phyloP scores from a whole-genome alignment of 1,284 basidiomycete genomes.

The Cutaneotrichosporon sp. region DNA sequence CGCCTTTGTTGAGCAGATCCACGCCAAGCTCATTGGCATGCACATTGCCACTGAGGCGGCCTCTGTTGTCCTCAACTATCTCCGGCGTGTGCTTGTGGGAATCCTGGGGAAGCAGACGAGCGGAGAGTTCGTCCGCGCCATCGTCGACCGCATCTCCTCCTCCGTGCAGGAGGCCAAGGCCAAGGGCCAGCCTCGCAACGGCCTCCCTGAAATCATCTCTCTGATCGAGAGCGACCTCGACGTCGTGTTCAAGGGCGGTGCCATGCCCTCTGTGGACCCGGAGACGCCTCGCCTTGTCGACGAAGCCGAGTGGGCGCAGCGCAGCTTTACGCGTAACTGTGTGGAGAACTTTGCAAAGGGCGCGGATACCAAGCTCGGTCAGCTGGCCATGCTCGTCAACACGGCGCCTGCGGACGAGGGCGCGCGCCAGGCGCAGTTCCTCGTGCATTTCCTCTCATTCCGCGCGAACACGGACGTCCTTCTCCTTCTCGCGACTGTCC shows the following conservation, averaged over 20 bases:
- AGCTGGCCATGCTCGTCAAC: constrained; percentile 14
- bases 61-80: constrained; percentile 63
- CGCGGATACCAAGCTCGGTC: background rate
- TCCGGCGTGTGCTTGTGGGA: constrained; percentile 62
- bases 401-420: constrained; percentile 16
- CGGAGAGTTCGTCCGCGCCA: constrained; percentile 39
- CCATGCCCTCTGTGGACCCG: constrained; percentile 7
- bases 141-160: constrained; percentile 30
- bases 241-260: constrained; percentile 20
- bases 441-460: constrained; percentile 26
- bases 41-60: constrained; percentile 64
- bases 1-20: constrained; percentile 72
- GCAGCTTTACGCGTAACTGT: constrained; percentile 19
- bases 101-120: constrained; percentile 61
- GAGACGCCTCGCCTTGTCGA: constrained; percentile 23
- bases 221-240: constrained; percentile 64
- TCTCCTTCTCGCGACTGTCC: background rate
- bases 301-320: constrained; percentile 21
- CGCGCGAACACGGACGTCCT: constrained; percentile 2
- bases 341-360: constrained; percentile 9
- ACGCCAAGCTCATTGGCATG: constrained; percentile 61
- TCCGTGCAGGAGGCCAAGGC: constrained; percentile 35
- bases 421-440: constrained; percentile 26
- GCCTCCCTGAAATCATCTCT: constrained; percentile 56
- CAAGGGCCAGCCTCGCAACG: constrained; percentile 47